Percentiles rank a stretch among this genome's conserved stretches.
Conservation (phyloP, 2,329 filamentous ascomycete genomes). For the Cercospora nicotianae region DNA sequence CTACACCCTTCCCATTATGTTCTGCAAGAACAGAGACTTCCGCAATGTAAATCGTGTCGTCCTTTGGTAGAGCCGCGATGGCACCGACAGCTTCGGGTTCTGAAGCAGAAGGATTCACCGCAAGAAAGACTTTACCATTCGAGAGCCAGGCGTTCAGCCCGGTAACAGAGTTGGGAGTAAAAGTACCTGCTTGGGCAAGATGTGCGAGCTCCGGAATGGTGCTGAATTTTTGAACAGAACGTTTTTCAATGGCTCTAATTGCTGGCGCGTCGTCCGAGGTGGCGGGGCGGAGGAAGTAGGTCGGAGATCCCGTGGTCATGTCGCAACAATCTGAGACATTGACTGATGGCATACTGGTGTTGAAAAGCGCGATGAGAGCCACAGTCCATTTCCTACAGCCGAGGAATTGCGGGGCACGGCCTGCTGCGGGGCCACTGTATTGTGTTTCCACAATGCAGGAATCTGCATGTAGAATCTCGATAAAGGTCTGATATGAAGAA, state of each 20-base stretch:
- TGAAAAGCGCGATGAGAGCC: not conserved
- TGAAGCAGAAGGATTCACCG: not conserved
- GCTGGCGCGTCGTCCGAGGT: not conserved
- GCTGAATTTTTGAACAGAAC: conserved; percentile 7
- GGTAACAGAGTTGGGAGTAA: not conserved
- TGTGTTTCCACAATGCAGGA: not conserved
- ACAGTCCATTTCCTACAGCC: not conserved
- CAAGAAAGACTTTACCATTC: conserved; percentile 18
- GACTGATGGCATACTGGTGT: not conserved
- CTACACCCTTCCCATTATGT: conserved; percentile 16
- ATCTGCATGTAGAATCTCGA: not conserved
- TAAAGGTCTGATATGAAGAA: not conserved
- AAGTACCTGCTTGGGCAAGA: not conserved
- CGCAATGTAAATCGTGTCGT: conserved; percentile 12
- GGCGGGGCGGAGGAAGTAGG: conserved; percentile 7
- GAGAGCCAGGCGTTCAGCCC: conserved; percentile 11
- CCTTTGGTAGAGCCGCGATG: conserved; percentile 15
- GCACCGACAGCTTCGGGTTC: conserved; percentile 9
- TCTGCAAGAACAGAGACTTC: conserved; percentile 17
- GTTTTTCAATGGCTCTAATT: not conserved
- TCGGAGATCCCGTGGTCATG: not conserved
- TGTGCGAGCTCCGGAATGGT: conserved; percentile 15
- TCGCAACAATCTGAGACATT: not conserved
- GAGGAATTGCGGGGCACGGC: not conserved
- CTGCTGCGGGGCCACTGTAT: not conserved